Conservation (phyloP, 108 stramenopile species). For the Cyclotella atomus region DNA sequence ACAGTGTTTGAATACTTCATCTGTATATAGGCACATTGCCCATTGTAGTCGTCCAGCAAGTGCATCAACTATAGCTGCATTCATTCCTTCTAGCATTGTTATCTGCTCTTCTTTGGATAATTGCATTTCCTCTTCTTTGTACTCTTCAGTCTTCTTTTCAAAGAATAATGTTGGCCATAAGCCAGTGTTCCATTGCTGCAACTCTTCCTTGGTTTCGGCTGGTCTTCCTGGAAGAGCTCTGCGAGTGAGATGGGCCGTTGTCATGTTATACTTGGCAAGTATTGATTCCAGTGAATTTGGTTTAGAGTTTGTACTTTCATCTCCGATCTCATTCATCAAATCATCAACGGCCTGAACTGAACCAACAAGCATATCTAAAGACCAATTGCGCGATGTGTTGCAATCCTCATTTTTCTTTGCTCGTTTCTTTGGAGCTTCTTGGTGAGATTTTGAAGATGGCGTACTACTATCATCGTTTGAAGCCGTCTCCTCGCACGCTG, state of each 20-base stretch:
- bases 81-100: conserved; percentile 47
- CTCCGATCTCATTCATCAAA: background rate
- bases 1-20: too few relatives aligned
- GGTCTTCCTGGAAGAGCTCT: conserved; percentile 57
- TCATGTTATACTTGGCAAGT: conserved; percentile 35
- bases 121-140: conserved; percentile 50
- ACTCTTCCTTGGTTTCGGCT: conserved; percentile 63
- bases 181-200: conserved; percentile 55
- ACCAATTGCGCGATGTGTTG: conserved; percentile 16
- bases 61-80: conserved; percentile 51
- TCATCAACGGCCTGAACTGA: conserved; percentile 28
- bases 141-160: conserved; percentile 61
- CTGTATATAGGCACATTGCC: too few relatives aligned
- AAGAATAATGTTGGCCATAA: conserved; percentile 74
- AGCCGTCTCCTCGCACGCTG: too few relatives aligned
- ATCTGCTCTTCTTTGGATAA: conserved; percentile 38
- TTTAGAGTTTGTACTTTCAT: background rate
- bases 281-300: conserved; percentile 19
- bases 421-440: background rate
- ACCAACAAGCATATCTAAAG: conserved; percentile 35
- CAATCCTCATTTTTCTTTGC: background rate
- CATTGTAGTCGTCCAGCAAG: conserved; percentile 18
- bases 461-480: too few relatives aligned
- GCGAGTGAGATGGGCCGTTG: conserved; percentile 13
- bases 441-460: too few relatives aligned